A percentile compares a stretch with the other conserved stretches of the same genome.
Conservation (phyloP, 257 asterid genomes). For the Catharanthus roseus region DNA sequence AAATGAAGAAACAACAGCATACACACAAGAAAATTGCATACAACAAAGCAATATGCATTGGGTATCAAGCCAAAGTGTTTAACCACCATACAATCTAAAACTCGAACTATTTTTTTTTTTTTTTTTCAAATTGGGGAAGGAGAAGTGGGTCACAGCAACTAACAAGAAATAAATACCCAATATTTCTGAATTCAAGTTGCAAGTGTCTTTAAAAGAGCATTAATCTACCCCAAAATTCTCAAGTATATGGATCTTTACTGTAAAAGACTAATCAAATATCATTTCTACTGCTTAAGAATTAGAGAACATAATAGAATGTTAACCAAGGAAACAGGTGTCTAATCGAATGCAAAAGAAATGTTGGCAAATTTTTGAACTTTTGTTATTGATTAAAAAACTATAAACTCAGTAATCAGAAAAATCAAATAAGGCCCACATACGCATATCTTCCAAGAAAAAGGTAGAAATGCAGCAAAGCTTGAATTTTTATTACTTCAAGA, state of each 20-base stretch:
- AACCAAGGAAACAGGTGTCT: not conserved
- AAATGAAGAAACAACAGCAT: not conserved
- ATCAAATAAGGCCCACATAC: slow-evolving; percentile 8
- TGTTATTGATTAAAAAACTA: not conserved
- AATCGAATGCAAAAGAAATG: slow-evolving; percentile 7
- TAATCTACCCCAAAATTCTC: not conserved
- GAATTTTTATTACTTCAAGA: not conserved
- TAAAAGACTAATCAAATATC: not conserved
- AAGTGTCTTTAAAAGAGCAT: not conserved
- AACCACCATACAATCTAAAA: slow-evolving; percentile 18
- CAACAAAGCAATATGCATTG: slow-evolving; percentile 6
- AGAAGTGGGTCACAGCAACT: no score
- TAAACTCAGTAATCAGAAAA: not conserved
- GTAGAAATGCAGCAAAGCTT: not conserved
- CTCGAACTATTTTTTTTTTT: not conserved
- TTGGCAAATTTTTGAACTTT: not conserved
- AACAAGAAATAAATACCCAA: not conserved
- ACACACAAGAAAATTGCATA: slow-evolving; percentile 7
- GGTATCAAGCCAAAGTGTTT: slow-evolving; percentile 7
- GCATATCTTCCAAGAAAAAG: slow-evolving; percentile 1
- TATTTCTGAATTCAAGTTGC: not conserved
- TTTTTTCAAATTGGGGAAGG: not conserved
- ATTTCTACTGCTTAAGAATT: not conserved
- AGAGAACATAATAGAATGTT: not conserved
- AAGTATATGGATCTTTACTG: not conserved